Base-by-base conservation (phyloP, 2,329 filamentous ascomycete species). In the Epichloe gansuensis region DNA sequence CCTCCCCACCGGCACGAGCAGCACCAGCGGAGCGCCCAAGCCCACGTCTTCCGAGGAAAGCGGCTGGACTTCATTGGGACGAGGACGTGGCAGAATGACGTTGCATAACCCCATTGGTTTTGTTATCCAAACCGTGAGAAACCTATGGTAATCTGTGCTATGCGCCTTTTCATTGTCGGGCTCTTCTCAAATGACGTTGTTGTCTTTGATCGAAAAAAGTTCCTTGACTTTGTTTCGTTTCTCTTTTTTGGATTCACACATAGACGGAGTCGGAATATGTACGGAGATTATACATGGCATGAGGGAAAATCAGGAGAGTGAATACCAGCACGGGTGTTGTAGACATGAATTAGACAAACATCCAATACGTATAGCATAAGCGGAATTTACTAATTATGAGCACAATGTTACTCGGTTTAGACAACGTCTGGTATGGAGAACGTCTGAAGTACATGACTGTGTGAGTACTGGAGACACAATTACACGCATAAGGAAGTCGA, bases 31-130 rank as follows among this genome's bases (percentile, higher is more conserved):
- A 17, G 17, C 52, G 8, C 39, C 48, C 39, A 45, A 39, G n/a
- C 45, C 52, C 17, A 48, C 38, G 25, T 47, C 44, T n/a, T 51
- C 52, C 15, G 5, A 39, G 23, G 52, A 46, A 21, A 45, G 51
- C 38, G 41, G 28, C 13, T 52, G 45, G 45, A 37, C 25, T 25
- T 45, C 48, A 25, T 13, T 17, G 31, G 51, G 34, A 8, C 39
- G 21, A 7, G 39, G 51, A 17, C 51, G 51, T 5, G 51, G 51
- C 17, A 41, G 51, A 15, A 44, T 45, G 38, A 52, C 51, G 37
- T 9, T 52, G 46, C 31, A 45, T 31, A 52, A 49, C 46, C 51
- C 46, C 7, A 41, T 52, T 23, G 51, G 51, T 6, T 42, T 48
- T 17, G 17, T 49, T 11, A 21, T 52, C 7, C 44, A 37, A 37